Conservation (phyloP, 345 rosid genomes). For the Odontarrhena argentea region DNA sequence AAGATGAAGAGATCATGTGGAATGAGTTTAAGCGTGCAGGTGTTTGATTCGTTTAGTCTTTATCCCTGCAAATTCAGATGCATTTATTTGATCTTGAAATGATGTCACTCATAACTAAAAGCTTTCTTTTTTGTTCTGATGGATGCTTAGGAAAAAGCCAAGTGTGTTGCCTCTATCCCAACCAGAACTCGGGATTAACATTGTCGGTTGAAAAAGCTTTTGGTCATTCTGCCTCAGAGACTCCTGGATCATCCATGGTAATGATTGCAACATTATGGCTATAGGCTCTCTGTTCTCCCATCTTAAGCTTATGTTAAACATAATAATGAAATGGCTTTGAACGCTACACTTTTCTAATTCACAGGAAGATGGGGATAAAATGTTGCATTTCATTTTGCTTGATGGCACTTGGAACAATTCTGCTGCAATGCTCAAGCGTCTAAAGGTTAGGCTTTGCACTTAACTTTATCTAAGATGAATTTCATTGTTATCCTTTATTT, state of each 20-base stretch:
- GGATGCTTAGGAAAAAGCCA: slow-evolving; percentile 62
- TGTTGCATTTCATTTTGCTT: slow-evolving; percentile 72
- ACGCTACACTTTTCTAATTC: slow-evolving; percentile 38
- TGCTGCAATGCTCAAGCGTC: slow-evolving; percentile 90
- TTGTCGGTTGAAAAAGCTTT: slow-evolving; percentile 62
- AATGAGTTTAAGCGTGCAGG: slow-evolving; percentile 77
- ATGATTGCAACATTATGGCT: slow-evolving; percentile 16
- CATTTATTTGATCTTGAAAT: not conserved
- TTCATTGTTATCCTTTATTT: slow-evolving; percentile 9
- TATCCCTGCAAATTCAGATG: not conserved
- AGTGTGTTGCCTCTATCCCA: slow-evolving; percentile 93
- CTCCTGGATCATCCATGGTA: slow-evolving; percentile 45
- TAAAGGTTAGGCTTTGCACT: slow-evolving; percentile 54
- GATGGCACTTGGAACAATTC: slow-evolving; percentile 99
- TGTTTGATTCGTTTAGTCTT: slow-evolving; percentile 30
- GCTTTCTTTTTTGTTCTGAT: slow-evolving; percentile 18
- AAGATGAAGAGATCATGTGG: slow-evolving; percentile 95
- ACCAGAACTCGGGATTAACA: slow-evolving; percentile 54
- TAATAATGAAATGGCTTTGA: not conserved
- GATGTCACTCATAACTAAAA: slow-evolving; percentile 17
- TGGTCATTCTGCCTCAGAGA: slow-evolving; percentile 41
- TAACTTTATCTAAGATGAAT: slow-evolving; percentile 3
- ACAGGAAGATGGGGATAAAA: slow-evolving; percentile 51
- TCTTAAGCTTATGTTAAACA: not conserved
- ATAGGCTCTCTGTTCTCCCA: slow-evolving; percentile 10